Evolutionary conservation across 192 early-diverging fungal species (phyloP), one percentile per base, ranked within the genome.

Genomic region (Backusella circina): DNA sequence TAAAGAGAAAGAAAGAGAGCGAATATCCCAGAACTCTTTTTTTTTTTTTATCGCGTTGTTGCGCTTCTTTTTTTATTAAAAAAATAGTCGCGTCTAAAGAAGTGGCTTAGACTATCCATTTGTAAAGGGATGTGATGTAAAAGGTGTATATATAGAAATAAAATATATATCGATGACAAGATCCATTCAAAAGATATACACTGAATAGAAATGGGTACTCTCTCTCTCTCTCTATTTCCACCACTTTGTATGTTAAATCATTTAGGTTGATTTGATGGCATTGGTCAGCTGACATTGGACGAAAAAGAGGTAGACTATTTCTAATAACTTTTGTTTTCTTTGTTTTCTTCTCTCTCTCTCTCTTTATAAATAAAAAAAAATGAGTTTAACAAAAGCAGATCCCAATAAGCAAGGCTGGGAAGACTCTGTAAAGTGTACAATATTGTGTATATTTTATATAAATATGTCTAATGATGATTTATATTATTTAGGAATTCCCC

Each of bases 331-430:
- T 54, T 65, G 8, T 44, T 70, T 61, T 65, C 15, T 35, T 23
- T 35, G 1, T 57, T 70, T 50, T 74, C 37, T 44, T 26, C 8
- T 57, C 8, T 66, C 33, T 50, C 10, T 39, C 36, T 13, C 15
- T 16, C 15, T 41, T 15, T 41, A 41, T 41, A 47, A 47, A 57
- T 16, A 72, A 61, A 31, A n/a, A 26, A 66, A 35, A 13, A 82
- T 82, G 81, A 82, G 81, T 70, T 82, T 82, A 67, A 74, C 78
- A 21, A 90, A 90, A 67, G 79, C 85, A 33, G 88, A 90, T 80
- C 84, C 86, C 36, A 90, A 86, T 72, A 90, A 90, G 67, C 85
- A 87, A 79, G 86, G 86, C 8, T 90, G 88, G 88, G 88, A 90
- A 69, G 88, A 86, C 72, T 82, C 88, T 38, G 88, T 89, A 83